Conservation (phyloP, 345 rosid genomes). For the Citrus sinensis region DVS_A1.0 CM039164.1:26832001-26832500, state of each 20-base stretch:
- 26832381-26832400: slow-evolving; percentile 88
- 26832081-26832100: slow-evolving; percentile 51
- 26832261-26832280: neutral
- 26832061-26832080: slow-evolving; percentile 56
- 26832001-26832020: slow-evolving; percentile 58
- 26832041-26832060: slow-evolving; percentile 41
- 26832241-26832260: neutral
- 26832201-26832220: slow-evolving; percentile 85
- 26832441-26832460: slow-evolving; percentile 74
- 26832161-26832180: slow-evolving; percentile 91
- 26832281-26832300: too few relatives aligned
- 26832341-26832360: slow-evolving; percentile 26
- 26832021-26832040: slow-evolving; percentile 44
- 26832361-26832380: slow-evolving; percentile 69
- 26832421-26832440: slow-evolving; percentile 83
- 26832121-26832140: slow-evolving; percentile 78
- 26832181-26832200: slow-evolving; percentile 79
- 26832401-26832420: slow-evolving; percentile 81
- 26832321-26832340: too few relatives aligned
- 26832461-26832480: slow-evolving; percentile 67
- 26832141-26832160: slow-evolving; percentile 44
- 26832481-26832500: slow-evolving; percentile 92
- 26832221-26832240: slow-evolving; percentile 77
- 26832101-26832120: slow-evolving; percentile 69
- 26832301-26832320: too few relatives aligned